These are phyloP conservation scores for Stemphylium vesicarium DNA, from an alignment of 2,329 filamentous ascomycete species.

Conservation along the genomic window DNA sequence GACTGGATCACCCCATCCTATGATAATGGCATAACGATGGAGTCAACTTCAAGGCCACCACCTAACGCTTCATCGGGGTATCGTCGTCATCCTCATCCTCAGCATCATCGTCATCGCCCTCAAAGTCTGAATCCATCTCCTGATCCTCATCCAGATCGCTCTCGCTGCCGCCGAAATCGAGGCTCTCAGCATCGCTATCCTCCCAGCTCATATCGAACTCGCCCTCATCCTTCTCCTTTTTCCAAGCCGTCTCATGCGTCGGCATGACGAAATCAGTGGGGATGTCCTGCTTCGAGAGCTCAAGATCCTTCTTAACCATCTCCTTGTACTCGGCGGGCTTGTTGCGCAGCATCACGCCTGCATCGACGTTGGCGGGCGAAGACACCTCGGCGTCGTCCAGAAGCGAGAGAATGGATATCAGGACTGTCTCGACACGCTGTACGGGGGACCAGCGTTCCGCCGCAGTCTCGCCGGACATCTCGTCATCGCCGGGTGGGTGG, in stretches of 20 bases:
- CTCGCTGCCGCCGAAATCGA: slow-evolving; percentile 71
- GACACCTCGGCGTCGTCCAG: slow-evolving; percentile 93
- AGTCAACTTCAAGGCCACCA: not conserved
- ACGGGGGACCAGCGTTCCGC: slow-evolving; percentile 94
- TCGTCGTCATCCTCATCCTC: slow-evolving; percentile 41
- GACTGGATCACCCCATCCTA: too few species aligned
- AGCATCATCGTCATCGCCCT: slow-evolving; percentile 55
- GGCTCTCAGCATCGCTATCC: slow-evolving; percentile 62
- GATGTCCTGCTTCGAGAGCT: slow-evolving; percentile 77
- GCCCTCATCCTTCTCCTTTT: slow-evolving; percentile 68
- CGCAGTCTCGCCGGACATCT: slow-evolving; percentile 87
- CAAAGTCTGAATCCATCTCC: slow-evolving; percentile 64
- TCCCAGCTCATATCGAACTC: slow-evolving; percentile 61
- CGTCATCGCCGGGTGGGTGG: slow-evolving; percentile 88
- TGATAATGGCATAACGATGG: not conserved
- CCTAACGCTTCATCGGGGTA: slow-evolving; percentile 16
- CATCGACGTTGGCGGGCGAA: slow-evolving; percentile 94
- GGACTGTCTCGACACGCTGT: slow-evolving; percentile 91
- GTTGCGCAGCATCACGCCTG: slow-evolving; percentile 83
- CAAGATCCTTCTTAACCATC: slow-evolving; percentile 72
- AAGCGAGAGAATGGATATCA: slow-evolving; percentile 89
- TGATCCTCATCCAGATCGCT: slow-evolving; percentile 60
- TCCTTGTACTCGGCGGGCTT: slow-evolving; percentile 71
- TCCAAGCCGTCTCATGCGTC: slow-evolving; percentile 67
- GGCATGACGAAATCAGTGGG: slow-evolving; percentile 84